A percentile compares a stretch with the other conserved stretches of the same genome.
Conservation (phyloP, 495 filamentous ascomycete genomes). For the Xylona heveae region DNA sequence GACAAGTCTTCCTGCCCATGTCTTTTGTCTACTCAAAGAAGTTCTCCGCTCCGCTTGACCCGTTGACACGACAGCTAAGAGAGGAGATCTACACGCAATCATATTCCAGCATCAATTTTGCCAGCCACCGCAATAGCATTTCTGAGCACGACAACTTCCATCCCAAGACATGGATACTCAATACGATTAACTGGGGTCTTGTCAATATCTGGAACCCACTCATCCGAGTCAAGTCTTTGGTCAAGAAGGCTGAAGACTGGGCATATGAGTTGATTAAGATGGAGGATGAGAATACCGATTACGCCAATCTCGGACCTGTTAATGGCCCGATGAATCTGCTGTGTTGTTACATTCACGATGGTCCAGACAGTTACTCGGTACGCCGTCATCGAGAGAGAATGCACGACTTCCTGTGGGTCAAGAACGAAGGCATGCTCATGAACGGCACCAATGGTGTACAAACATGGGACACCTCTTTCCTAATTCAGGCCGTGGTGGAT, state of each 20-base stretch:
- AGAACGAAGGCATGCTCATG: slow-evolving; percentile 73
- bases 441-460: slow-evolving; percentile 97
- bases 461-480: slow-evolving; percentile 84
- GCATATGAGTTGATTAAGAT: slow-evolving; percentile 56
- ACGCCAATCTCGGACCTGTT: slow-evolving; percentile 69
- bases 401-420: slow-evolving; percentile 81
- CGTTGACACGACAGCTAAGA: slow-evolving; percentile 47
- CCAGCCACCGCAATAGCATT: slow-evolving; percentile 62
- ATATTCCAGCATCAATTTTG: slow-evolving; percentile 59
- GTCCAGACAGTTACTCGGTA: slow-evolving; percentile 54
- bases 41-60: slow-evolving; percentile 48
- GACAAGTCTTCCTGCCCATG: slow-evolving; percentile 83
- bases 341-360: slow-evolving; percentile 63
- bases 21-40: slow-evolving; percentile 67
- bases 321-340: slow-evolving; percentile 76
- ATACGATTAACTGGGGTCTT: slow-evolving; percentile 49
- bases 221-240: slow-evolving; percentile 34
- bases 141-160: slow-evolving; percentile 70
- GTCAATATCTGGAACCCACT: slow-evolving; percentile 61
- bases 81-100: slow-evolving; percentile 71
- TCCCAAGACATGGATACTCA: slow-evolving; percentile 70
- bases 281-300: slow-evolving; percentile 86
- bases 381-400: slow-evolving; percentile 58
- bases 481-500: slow-evolving; percentile 61
- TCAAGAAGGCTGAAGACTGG: slow-evolving; percentile 50